These are phyloP conservation scores for Gaertneriomyces semiglobifer DNA, from an alignment of 192 early-diverging fungal genomes.

Conservation along the genomic window DNA sequence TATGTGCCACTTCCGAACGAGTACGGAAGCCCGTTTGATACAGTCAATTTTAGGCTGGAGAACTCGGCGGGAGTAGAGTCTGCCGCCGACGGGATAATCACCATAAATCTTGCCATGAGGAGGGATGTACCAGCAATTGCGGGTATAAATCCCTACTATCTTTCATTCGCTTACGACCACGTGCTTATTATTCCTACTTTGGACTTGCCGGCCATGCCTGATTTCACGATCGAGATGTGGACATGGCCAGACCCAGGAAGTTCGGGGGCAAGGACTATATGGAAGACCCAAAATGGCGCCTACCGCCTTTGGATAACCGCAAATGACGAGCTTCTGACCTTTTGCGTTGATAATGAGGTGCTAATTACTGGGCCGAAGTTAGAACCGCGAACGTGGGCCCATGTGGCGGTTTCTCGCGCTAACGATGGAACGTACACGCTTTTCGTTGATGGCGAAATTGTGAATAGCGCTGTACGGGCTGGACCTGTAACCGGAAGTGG, in stretches of 20 bases:
- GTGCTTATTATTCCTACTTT: not conserved
- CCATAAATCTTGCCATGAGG: not conserved
- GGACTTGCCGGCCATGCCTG: not conserved
- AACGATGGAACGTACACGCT: not conserved
- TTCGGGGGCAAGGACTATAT: not conserved
- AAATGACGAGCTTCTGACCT: not conserved
- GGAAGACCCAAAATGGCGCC: not conserved
- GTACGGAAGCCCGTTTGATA: not conserved
- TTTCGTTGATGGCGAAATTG: not conserved
- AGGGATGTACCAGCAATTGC: not conserved
- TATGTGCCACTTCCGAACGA: conserved; percentile 5
- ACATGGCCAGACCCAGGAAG: not conserved
- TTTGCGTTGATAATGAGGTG: not conserved
- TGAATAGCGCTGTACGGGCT: not conserved
- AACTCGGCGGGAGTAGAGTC: not conserved
- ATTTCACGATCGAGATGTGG: not conserved
- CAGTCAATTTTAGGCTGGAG: not conserved
- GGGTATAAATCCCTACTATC: not conserved
- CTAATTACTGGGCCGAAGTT: not conserved
- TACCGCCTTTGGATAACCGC: not conserved
- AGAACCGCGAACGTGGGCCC: not conserved
- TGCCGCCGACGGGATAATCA: not conserved
- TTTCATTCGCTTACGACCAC: not conserved
- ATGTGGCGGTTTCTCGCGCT: not conserved
- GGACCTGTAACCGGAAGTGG: not conserved